Evolutionary conservation across 1,284 basidiomycete genomes (phyloP).

Genomic region (Sanghuangporus baumii): DNA sequence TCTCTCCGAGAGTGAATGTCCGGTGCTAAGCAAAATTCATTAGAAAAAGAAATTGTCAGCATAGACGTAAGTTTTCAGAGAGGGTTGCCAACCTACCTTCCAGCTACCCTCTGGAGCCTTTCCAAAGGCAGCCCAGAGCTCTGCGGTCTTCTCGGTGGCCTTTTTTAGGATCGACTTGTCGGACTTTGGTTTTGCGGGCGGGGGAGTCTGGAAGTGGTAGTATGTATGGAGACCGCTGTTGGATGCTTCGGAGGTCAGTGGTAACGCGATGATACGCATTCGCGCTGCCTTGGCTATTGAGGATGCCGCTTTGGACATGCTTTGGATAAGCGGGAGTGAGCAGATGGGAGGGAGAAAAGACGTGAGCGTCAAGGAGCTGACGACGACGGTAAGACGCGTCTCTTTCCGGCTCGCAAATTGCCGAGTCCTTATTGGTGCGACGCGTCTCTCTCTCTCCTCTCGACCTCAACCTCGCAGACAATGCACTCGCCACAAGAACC

Average conservation of each 20-base stretch:
- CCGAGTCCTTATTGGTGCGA: not conserved
- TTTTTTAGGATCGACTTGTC: conserved; percentile 21
- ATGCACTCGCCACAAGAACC: conserved; percentile 22
- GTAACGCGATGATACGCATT: conserved; percentile 18
- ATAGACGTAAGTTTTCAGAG: conserved; percentile 5
- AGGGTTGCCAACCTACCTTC: conserved; percentile 43
- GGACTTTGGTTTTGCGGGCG: not conserved
- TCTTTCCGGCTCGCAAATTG: not conserved
- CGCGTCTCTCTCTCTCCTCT: not conserved
- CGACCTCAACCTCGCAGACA: not conserved
- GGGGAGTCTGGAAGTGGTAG: conserved; percentile 18
- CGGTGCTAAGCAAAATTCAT: conserved; percentile 12
- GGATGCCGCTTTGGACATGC: conserved; percentile 7
- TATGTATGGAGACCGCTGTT: conserved; percentile 12
- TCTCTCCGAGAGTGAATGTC: conserved; percentile 57
- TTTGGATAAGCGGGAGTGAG: not conserved
- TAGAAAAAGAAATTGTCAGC: not conserved
- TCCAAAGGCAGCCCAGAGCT: conserved; percentile 60
- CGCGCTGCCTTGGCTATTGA: conserved; percentile 7
- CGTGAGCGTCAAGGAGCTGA: not conserved
- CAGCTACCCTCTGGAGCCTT: conserved; percentile 56
- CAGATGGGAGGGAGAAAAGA: not conserved
- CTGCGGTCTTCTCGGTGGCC: conserved; percentile 42
- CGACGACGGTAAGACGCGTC: conserved; percentile 2
- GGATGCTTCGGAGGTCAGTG: conserved; percentile 14